Base-by-base conservation (phyloP, 2,329 filamentous ascomycete species). In the Shiraia bambusicola region DNA sequence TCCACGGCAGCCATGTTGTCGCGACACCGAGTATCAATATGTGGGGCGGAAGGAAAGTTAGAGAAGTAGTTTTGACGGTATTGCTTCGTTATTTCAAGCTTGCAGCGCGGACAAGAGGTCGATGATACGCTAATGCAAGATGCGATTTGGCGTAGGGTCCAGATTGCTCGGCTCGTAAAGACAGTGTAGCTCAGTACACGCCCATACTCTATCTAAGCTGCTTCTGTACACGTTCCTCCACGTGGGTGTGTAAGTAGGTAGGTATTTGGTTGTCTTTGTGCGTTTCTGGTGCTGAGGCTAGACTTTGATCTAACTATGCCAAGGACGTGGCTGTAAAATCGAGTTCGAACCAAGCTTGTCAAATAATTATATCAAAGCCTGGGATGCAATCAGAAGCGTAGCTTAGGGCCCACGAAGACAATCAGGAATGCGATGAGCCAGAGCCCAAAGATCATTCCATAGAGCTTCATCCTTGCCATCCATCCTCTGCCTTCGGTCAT, bases 401-500 rank as follows among this genome's bases (percentile, higher is more conserved):
- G 70, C 74, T 96, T 97, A 0, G 92, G 92, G 63, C 89, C 73
- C 36, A 92, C 78, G 73, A 92, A 92, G 10, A 96, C 91, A 51
- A 96, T 69, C 64, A 94, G 57, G 26, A 95, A 73, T 13, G 89
- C 79, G 17, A 82, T 71, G n/a, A 94, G 58, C 84, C 89, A 92
- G 49, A 96, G 68, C 22, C 81, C 88, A 58, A 84, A 87, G 34
- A 96, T 90, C 78, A 88, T 86, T 28, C 76, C 85, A 73, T 93
- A 95, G 47, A 96, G 75, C 70, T 92, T 76, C 74, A 95, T 80
- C 37, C 91, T 74, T 5, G 86, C 90, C 82, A 80, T 89, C 86
- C 87, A 94, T 0, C 90, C 90, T 64, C 86, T 84, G 3, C 90
- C 91, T 72, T 96, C 92, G 12, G 86, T 89, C 83, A 95, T 89